Conservation (phyloP, 1,284 basidiomycete species). For the Cryptococcus amylolentus region DNA sequence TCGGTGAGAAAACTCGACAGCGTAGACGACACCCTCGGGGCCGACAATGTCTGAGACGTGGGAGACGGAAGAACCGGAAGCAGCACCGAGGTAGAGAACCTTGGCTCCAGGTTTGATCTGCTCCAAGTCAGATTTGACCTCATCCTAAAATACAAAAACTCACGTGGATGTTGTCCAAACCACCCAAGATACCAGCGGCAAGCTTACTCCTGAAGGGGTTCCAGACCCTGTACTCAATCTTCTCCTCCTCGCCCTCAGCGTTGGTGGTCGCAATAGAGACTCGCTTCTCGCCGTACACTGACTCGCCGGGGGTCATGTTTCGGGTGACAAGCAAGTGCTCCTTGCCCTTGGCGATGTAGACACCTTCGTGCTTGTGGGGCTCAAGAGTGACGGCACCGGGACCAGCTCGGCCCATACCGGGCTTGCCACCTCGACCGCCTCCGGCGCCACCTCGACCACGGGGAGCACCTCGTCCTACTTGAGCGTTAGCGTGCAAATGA, state of each 20-base stretch:
- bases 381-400: constrained; percentile 87
- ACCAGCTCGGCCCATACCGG: constrained; percentile 59
- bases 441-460: constrained; percentile 50
- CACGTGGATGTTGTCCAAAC: constrained; percentile 83
- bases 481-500: neutral
- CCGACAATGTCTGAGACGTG: constrained; percentile 99
- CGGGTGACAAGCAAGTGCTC: constrained; percentile 97
- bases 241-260: constrained; percentile 64
- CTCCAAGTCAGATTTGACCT: neutral
- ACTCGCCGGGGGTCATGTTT: constrained; percentile 95
- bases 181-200: constrained; percentile 93
- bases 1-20: constrained; percentile 95
- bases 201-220: constrained; percentile 98
- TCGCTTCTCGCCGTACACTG: constrained; percentile 98
- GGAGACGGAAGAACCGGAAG: constrained; percentile 88
- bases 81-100: constrained; percentile 96
- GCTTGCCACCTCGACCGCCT: constrained; percentile 53
- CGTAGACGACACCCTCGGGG: constrained; percentile 94
- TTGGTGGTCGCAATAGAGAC: constrained; percentile 72
- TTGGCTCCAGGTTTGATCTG: constrained; percentile 87
- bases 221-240: constrained; percentile 98
- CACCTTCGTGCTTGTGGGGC: constrained; percentile 89
- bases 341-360: constrained; percentile 89
- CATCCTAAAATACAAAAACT: constrained; percentile 15
- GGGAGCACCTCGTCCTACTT: constrained; percentile 35